Evolutionary conservation across 768 basidiomycete species (phyloP).

Genomic region (Saitozyma podzolica): DNA sequence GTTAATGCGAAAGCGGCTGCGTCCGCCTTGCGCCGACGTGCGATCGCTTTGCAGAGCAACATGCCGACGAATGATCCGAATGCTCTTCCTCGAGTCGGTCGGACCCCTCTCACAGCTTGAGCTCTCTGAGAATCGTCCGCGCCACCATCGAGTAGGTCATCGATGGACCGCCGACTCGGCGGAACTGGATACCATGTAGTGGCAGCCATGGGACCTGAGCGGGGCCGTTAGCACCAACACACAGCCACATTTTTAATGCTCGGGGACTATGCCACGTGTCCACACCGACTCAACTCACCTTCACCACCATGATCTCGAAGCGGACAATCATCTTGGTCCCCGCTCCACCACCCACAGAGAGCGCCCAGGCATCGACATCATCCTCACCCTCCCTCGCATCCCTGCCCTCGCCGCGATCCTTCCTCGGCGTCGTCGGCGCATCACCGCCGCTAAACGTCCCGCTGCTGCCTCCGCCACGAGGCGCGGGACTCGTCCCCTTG

Average conservation of each 20-base stretch:
- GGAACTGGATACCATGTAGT: slow-evolving; percentile 92
- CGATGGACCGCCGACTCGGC: slow-evolving; percentile 81
- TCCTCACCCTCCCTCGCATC: slow-evolving; percentile 29
- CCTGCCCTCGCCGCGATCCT: slow-evolving; percentile 1
- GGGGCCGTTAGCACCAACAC: background rate
- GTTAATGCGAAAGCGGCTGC: too few species aligned
- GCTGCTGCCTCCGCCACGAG: slow-evolving; percentile 13
- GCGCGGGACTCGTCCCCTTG: slow-evolving; percentile 5
- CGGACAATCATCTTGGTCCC: slow-evolving; percentile 80
- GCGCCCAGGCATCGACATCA: slow-evolving; percentile 51
- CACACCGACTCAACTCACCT: slow-evolving; percentile 61
- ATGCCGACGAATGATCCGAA: too few species aligned
- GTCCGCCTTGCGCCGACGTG: too few species aligned
- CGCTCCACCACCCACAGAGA: slow-evolving; percentile 54
- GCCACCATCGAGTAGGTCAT: slow-evolving; percentile 98
- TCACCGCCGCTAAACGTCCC: slow-evolving; percentile 30
- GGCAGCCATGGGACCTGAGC: slow-evolving; percentile 85
- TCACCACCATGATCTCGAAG: slow-evolving; percentile 96
- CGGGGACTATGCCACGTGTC: too few species aligned
- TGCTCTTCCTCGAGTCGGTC: background rate
- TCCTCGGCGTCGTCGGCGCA: slow-evolving; percentile 1
- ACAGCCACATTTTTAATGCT: background rate
- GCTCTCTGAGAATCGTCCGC: slow-evolving; percentile 43
- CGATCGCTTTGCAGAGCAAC: too few species aligned
- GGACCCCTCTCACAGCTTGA: slow-evolving; percentile 9